Base-by-base conservation (phyloP, 176 grass and related monocot genomes). In the Oryza brachyantha region DNA sequence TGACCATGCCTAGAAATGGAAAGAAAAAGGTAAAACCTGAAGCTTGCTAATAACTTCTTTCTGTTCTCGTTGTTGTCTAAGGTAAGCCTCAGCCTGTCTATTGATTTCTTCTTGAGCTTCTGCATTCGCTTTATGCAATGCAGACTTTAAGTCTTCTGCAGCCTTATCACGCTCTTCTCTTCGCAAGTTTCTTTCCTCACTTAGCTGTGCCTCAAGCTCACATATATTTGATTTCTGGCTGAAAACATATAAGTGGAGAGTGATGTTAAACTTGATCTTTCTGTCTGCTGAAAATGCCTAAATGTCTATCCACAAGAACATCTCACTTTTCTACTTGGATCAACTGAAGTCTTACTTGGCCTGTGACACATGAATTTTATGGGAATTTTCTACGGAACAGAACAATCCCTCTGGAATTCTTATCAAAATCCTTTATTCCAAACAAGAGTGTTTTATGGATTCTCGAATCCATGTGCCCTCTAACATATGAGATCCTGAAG, bases 41-140 rank as follows among this genome's bases (percentile, higher is more conserved):
- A 99, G 92, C 79, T 99, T 96, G 72, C 16, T 86, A 73, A 93
- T 93, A 81, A 99, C 86, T 91, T 99, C 96, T 84, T 96, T 87
- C 13, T 95, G 92, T 59, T 96, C 96, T 68, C 55, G 85, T 64
- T 93, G 96, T 77, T 99, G 86, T 81, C 84, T 89, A 81, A 87
- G 77, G 72, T 87, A 85, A 77, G 73, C 86, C 50, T 93, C 89
- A 3, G 70, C 61, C n/a, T 89, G 92, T 81, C 39, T 85, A 39
- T 96, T 96, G 41, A 83, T 93, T 89, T 99, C 90, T 46, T 96
- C 90, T 72, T 93, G 86, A 64, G 88, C 81, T 72, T 93, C 90
- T 22, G 65, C 70, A 68, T 96, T 88, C 41, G 68, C 73, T 90
- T 89, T 93, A 65, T 90, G 88, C 59, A 99, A 17, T 79, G 90